These are phyloP conservation scores for Crithidia bombi DNA, from an alignment of 208 protist genomes.

Conservation along the genomic window DNA sequence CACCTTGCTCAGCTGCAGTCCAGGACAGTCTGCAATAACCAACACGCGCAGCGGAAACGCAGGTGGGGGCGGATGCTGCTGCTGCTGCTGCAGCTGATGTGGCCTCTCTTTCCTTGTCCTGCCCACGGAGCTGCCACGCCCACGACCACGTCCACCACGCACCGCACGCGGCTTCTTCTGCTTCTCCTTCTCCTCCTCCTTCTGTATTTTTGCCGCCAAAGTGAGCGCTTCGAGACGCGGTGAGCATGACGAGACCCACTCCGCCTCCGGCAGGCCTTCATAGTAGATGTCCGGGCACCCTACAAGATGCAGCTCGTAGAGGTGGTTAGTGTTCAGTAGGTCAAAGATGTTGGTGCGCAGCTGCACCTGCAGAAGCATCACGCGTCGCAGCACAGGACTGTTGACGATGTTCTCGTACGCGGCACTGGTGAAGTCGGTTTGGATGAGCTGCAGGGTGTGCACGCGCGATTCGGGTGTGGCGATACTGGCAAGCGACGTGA, in stretches of 20 bases:
- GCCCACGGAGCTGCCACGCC: not conserved
- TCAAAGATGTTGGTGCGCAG: constrained; percentile 43
- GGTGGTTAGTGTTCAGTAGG: constrained; percentile 39
- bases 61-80: constrained; percentile 6
- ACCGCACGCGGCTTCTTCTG: not conserved
- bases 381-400: constrained; percentile 23
- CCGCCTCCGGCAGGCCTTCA: constrained; percentile 14
- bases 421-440: constrained; percentile 33
- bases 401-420: constrained; percentile 32
- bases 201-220: not conserved
- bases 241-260: constrained; percentile 18
- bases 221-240: constrained; percentile 13
- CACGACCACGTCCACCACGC: not conserved
- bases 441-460: constrained; percentile 35
- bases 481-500: constrained; percentile 25
- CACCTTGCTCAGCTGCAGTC: constrained; percentile 23
- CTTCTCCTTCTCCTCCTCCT: not conserved
- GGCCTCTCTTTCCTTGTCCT: not conserved
- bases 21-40: constrained; percentile 35
- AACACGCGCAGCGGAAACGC: constrained; percentile 32
- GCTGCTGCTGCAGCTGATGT: constrained; percentile 1
- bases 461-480: constrained; percentile 1
- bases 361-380: constrained; percentile 45
- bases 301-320: constrained; percentile 42
- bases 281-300: constrained; percentile 42